Evolutionary conservation across 257 asterid species (phyloP).

Genomic region (Solanum megistacrolobum): DNA sequence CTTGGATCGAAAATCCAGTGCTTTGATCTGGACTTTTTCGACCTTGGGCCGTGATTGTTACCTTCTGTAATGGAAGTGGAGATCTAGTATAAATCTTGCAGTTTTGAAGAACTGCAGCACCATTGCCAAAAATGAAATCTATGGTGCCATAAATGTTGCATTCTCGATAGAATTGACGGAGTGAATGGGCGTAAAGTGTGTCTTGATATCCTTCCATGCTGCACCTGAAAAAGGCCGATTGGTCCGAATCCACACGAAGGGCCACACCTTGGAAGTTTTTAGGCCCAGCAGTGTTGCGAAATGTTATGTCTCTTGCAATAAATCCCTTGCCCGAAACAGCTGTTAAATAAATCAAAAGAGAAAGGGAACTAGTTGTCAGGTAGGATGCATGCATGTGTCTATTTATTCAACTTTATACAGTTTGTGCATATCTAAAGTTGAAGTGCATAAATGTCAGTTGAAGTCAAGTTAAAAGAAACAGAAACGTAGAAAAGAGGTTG

Average conservation of each 20-base stretch:
- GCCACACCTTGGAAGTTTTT: conserved; percentile 80
- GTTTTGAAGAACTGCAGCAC: conserved; percentile 87
- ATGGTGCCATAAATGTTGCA: conserved; percentile 88
- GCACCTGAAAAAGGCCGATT: conserved; percentile 92
- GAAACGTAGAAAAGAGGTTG: not conserved
- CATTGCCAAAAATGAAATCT: conserved; percentile 94
- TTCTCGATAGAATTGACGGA: conserved; percentile 93
- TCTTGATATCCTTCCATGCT: conserved; percentile 96
- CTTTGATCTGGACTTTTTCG: conserved; percentile 79
- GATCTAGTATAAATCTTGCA: conserved; percentile 65
- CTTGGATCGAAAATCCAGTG: conserved; percentile 79
- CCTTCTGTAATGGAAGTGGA: conserved; percentile 74
- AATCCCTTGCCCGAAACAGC: conserved; percentile 95
- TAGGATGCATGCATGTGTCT: not conserved
- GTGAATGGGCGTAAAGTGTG: conserved; percentile 91
- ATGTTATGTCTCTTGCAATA: conserved; percentile 80
- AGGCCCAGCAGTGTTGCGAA: conserved; percentile 97
- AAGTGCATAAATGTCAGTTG: not conserved
- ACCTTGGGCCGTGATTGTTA: conserved; percentile 94
- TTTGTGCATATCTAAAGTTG: not conserved
- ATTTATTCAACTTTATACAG: not conserved
- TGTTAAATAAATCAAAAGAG: not conserved
- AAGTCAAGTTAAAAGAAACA: not conserved
- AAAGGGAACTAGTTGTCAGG: not conserved
- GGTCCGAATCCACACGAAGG: conserved; percentile 91